Base-by-base conservation (phyloP, 1,284 basidiomycete genomes). In the Papiliotrema nemorosa region DNA sequence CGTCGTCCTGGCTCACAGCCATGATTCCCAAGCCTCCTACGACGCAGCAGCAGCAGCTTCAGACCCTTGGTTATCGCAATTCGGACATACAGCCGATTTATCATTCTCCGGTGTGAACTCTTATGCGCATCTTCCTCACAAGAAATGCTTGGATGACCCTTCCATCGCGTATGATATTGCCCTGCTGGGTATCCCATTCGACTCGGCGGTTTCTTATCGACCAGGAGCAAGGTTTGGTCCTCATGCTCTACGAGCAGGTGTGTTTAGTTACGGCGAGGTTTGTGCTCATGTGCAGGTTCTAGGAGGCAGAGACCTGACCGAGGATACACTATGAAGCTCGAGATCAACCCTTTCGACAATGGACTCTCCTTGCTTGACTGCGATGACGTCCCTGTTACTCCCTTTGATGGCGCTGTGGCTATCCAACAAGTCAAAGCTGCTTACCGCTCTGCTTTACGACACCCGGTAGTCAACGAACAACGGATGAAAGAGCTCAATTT, bases 131-230 rank as follows among this genome's bases (percentile, higher is more conserved):
- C 59, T 76, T 2, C 70, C 70, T 10, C 64, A 66, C 49, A 46
- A 52, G 9, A 60, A 59, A 31, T 74, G 72, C 49, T 60, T 75
- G 18, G 65, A 71, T 46, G 49, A 66, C 42, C 60, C 61, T 0
- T 63, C 57, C 9, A 78, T 69, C 50, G 70, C 81, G 44, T 70
- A 69, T 29, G 74, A 76, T 53, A 60, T 76, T 34, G 74, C 70
- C 3, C 42, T 76, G 13, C 44, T 75, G 9, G 71, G 71, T 21
- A 56, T 73, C 24, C 73, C 73, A 0, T 75, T 71, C 47, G 73
- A 75, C 51, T 59, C 64, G 21, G 64, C 64, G 9, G 64, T 69
- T 14, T 66, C 65, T 20, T 71, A 58, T 47, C 48, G 68, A 37
- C 70, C 69, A 10, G 72, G 72, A 25, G 73, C 73, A 7, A 54